Evolutionary conservation across 179 eudicot genomes (phyloP).

Genomic region (Carnegiea gigantea): DNA sequence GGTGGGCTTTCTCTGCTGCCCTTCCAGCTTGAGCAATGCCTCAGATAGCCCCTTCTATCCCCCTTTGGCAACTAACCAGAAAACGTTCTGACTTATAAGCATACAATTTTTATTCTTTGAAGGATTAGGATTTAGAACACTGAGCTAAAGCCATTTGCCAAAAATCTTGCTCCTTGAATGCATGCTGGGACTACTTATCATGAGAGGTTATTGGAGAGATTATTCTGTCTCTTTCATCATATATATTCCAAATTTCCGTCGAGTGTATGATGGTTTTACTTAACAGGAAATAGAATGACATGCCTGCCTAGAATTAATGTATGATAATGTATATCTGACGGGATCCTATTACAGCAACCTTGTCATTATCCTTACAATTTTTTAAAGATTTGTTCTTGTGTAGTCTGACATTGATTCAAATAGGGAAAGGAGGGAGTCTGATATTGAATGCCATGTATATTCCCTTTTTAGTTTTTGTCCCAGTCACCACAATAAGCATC

Average conservation of each 20-base stretch:
- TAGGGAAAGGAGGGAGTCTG: not conserved
- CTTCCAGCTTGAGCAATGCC: not conserved
- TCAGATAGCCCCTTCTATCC: not conserved
- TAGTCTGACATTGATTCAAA: not conserved
- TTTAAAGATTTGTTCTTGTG: not conserved
- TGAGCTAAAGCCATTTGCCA: not conserved
- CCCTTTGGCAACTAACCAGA: not conserved
- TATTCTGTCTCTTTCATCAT: not conserved
- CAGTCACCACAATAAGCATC: not conserved
- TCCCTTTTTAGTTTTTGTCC: not conserved
- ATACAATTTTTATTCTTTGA: not conserved
- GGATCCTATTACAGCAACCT: not conserved
- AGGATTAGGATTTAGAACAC: not conserved
- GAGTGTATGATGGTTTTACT: not conserved
- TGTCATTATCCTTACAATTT: not conserved
- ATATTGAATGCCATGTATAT: not conserved
- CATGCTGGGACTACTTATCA: slow-evolving; percentile 1
- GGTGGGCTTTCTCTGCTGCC: not conserved
- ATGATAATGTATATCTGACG: not conserved
- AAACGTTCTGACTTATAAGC: not conserved
- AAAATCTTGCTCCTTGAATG: not conserved
- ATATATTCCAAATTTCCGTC: not conserved
- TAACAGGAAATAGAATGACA: not conserved
- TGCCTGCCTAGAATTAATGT: not conserved
- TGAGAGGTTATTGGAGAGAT: not conserved